Base-by-base conservation (phyloP, 148 eudicot species). In the Fagopyrum esculentum region DNA sequence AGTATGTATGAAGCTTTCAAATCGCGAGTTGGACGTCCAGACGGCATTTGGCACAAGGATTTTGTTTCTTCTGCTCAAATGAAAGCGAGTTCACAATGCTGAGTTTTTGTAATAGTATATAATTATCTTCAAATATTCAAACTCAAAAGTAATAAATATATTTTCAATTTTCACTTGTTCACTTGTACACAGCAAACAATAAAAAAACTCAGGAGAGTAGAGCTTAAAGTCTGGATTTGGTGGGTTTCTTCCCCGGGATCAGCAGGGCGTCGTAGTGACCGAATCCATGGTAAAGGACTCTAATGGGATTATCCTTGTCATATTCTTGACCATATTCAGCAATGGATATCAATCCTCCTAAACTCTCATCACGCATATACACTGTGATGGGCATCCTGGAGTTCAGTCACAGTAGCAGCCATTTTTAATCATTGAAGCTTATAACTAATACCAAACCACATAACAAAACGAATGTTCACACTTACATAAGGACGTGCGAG, bases 291-390 rank as follows among this genome's bases (percentile, higher is more conserved):
- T 95, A 95, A 4, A 95, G 81, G 48, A 95, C 85, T 69, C 72
- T 83, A 72, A 95, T 90, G 9, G 99, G 97, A 78, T 90, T 82
- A 40, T 92, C 97, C 83, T 86, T 89, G 19, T 91, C 92, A 63
- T 95, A 95, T 76, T 92, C 97, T 70, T 95, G 90, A 54, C 99
- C 99, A 74, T 95, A 95, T 80, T 95, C 99, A 0, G 99, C 99
- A 40, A 95, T 95, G 57, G 91, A 81, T 78, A 95, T 92, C 78
- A 95, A 74, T 13, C 99, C 99, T 17, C 86, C 85, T 7, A 85
- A 80, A 76, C 87, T 87, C 77, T 82, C 73, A 72, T 92, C 94
- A 49, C 85, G 74, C 91, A 95, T 95, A 87, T 83, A 95, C 4
- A 95, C 99, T 2, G 97, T 89, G 30, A 95, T 95, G 45, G 99